Evolutionary conservation across 306 rosid species (phyloP).

Genomic region (Citrullus amarus): DNA sequence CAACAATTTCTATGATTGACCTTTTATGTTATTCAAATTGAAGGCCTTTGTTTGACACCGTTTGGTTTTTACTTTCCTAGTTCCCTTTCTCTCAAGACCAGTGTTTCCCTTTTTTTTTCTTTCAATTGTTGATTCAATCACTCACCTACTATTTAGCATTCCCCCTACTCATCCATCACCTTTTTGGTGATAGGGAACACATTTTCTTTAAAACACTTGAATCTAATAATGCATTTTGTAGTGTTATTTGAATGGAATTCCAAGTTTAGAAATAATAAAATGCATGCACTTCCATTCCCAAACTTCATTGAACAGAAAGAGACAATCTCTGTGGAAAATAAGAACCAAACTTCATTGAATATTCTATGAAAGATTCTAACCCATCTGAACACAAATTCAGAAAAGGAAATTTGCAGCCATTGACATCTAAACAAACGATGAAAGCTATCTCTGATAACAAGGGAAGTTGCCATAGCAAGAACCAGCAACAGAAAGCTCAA

Average conservation of each 20-base stretch:
- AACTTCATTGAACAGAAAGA: background rate
- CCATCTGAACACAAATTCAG: slow-evolving; percentile 1
- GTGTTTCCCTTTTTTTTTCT: background rate
- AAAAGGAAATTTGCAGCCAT: background rate
- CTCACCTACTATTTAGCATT: background rate
- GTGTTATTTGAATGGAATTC: background rate
- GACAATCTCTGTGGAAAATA: background rate
- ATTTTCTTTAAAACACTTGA: background rate
- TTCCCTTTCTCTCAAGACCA: background rate
- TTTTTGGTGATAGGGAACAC: background rate
- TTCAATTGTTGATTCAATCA: background rate
- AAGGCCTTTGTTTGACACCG: background rate
- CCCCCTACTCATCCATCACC: too few relatives aligned
- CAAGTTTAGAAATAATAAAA: background rate
- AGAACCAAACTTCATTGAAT: background rate
- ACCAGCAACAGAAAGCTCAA: background rate
- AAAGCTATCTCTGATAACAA: background rate
- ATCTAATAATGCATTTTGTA: background rate
- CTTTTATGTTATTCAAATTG: background rate
- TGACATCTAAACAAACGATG: background rate
- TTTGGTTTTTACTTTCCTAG: background rate
- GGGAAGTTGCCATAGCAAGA: background rate
- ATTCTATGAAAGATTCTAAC: background rate
- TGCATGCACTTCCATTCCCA: background rate
- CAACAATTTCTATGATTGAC: background rate